phyloP scores from a whole-genome alignment of 208 protist species.

The Crithidia acanthocephali region DNA sequence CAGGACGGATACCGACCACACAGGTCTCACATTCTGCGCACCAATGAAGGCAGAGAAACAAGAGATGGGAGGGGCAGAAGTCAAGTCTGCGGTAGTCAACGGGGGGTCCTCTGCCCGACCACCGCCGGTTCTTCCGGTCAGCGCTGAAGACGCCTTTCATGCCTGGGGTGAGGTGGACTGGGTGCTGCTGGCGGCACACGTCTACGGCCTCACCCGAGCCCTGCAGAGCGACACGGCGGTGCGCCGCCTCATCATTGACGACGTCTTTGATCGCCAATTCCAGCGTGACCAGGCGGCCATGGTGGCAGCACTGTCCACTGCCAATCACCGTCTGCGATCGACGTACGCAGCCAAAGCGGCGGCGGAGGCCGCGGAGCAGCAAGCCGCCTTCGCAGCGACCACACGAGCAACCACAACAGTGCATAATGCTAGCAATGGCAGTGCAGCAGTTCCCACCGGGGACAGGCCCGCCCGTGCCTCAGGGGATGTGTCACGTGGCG shows the following conservation, averaged over 20 bases:
- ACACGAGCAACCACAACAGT: background rate
- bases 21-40: background rate
- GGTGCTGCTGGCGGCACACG: slow-evolving; percentile 32
- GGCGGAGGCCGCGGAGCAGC: background rate
- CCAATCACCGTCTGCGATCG: background rate
- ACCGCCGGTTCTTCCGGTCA: background rate
- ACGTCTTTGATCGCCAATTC: slow-evolving; percentile 4
- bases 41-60: background rate
- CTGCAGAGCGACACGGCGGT: slow-evolving; percentile 20
- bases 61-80: background rate
- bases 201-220: slow-evolving; percentile 26
- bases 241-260: slow-evolving; percentile 16
- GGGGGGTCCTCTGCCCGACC: no score
- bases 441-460: background rate
- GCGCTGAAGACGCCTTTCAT: background rate
- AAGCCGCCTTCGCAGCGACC: background rate
- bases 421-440: no score
- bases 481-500: background rate
- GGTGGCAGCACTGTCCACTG: background rate
- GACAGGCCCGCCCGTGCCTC: background rate
- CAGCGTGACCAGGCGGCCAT: slow-evolving; percentile 3
- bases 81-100: no score
- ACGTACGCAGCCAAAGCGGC: slow-evolving; percentile 10
- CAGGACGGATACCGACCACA: background rate
- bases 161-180: slow-evolving; percentile 22